phyloP scores from a whole-genome alignment of 2,329 filamentous ascomycete species.

The Fusarium chuoi region DNA sequence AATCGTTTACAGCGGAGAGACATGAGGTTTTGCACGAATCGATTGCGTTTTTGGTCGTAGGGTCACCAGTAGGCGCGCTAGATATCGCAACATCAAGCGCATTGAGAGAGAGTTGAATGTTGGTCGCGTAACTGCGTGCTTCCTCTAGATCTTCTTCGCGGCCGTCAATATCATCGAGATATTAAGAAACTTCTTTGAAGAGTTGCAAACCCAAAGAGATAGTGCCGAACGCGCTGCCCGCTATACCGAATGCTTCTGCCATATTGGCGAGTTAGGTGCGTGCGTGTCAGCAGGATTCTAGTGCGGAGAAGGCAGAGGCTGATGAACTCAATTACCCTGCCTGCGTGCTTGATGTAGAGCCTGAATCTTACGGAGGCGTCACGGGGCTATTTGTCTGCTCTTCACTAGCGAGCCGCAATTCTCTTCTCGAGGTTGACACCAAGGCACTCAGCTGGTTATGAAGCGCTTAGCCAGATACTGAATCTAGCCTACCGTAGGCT shows the following conservation, averaged over 20 bases:
- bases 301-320: not conserved
- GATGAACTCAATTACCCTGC: not conserved
- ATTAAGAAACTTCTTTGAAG: not conserved
- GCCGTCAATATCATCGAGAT: not conserved
- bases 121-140: not conserved
- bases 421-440: not conserved
- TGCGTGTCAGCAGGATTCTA: no score
- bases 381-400: no score
- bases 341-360: accelerated
- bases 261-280: accelerated
- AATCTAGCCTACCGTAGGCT: accelerated
- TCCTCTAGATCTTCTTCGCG: not conserved
- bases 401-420: no score
- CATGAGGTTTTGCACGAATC: not conserved
- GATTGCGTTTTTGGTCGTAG: accelerated
- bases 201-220: not conserved
- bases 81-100: not conserved
- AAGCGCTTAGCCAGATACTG: no score
- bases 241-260: not conserved
- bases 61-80: accelerated
- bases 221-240: not conserved
- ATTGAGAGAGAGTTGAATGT: accelerated
- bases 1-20: accelerated
- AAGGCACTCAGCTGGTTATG: not conserved
- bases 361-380: no score